phyloP scores from a whole-genome alignment of 441 rosid genomes.

The Populus hybrid region DNA sequence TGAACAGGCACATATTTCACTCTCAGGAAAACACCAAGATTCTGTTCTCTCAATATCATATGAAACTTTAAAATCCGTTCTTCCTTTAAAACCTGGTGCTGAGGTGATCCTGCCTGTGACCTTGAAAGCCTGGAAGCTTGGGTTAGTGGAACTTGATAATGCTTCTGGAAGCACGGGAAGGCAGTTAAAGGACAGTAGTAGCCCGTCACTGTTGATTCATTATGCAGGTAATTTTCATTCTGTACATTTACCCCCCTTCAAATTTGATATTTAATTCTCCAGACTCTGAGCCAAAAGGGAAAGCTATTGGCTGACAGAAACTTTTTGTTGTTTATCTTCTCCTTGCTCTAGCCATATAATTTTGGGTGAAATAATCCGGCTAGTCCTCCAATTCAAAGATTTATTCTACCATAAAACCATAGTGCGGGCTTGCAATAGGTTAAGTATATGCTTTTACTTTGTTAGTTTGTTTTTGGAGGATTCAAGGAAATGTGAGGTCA shows the following conservation, averaged over 20 bases:
- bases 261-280: background rate
- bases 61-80: conserved; percentile 67
- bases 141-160: conserved; percentile 55
- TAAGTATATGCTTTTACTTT: background rate
- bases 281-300: background rate
- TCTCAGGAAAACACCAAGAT: conserved; percentile 96
- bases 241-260: background rate
- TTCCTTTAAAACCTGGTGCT: conserved; percentile 94
- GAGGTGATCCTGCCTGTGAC: conserved; percentile 81
- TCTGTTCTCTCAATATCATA: conserved; percentile 70
- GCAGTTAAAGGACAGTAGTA: conserved; percentile 67
- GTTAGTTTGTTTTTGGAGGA: background rate
- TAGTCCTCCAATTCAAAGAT: background rate
- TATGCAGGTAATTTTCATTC: conserved; percentile 61
- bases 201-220: conserved; percentile 81
- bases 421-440: background rate
- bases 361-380: background rate
- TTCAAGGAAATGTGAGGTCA: background rate
- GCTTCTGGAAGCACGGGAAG: conserved; percentile 55
- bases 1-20: conserved; percentile 87
- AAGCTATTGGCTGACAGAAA: background rate
- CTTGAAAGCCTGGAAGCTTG: conserved; percentile 93
- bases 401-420: background rate
- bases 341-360: background rate
- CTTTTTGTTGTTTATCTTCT: background rate